Conservation (phyloP, 208 protist species). For the Acanthamoeba sp. region DNA sequence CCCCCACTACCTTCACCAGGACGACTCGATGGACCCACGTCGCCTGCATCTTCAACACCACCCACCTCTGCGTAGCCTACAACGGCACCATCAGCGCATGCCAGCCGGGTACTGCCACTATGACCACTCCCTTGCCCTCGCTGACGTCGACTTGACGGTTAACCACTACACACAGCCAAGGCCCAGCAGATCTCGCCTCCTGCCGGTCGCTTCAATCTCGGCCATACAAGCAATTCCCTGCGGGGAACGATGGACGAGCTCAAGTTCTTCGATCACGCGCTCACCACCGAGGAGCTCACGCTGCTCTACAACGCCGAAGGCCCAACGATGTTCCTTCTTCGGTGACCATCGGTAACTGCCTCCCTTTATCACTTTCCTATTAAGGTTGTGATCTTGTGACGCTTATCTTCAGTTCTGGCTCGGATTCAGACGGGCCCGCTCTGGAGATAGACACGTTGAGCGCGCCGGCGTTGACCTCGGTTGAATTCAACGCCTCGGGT, state of each 20-base stretch:
- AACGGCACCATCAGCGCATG: background rate
- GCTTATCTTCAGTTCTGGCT: background rate
- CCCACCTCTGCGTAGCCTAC: background rate
- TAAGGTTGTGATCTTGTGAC: background rate
- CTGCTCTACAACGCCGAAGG: background rate
- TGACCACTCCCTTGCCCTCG: too few relatives aligned
- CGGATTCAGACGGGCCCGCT: background rate
- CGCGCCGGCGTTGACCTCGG: background rate
- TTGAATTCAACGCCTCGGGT: background rate
- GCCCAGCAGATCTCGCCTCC: background rate
- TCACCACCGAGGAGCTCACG: background rate
- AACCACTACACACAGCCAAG: background rate
- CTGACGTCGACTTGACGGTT: background rate
- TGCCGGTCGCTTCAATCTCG: background rate
- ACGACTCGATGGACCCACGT: background rate
- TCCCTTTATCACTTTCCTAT: background rate
- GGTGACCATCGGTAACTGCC: background rate
- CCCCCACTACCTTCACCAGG: background rate
- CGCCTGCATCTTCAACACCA: slow-evolving; percentile 1
- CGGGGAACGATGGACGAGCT: background rate
- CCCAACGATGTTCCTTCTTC: background rate
- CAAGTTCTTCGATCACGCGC: slow-evolving; percentile 38
- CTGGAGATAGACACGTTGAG: background rate
- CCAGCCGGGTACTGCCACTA: background rate
- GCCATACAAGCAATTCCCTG: background rate